Evolutionary conservation across 2,329 filamentous ascomycete genomes (phyloP).

Genomic region (Pseudocercospora macadamiae): DNA sequence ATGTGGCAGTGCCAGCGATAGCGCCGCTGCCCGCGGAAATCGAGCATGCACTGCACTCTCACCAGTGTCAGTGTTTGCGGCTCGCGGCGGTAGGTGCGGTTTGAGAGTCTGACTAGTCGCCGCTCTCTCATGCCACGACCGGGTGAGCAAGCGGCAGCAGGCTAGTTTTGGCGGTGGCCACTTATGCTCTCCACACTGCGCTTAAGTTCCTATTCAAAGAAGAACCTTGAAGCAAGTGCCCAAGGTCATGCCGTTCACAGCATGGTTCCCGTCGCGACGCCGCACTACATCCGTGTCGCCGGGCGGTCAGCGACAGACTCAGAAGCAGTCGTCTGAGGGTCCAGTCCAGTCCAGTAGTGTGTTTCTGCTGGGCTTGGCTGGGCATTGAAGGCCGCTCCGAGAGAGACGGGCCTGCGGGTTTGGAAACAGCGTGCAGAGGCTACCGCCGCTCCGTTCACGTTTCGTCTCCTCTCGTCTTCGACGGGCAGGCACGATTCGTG

Average conservation of each 20-base stretch:
- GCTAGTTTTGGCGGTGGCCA: constrained; percentile 1
- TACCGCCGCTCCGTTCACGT: not conserved
- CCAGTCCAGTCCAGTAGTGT: not conserved
- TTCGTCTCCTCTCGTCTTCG: no score
- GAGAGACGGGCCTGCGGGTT: not conserved
- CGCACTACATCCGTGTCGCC: not conserved
- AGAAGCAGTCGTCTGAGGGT: not conserved
- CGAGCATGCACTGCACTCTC: not conserved
- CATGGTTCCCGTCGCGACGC: not conserved
- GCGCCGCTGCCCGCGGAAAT: no score
- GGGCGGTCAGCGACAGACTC: not conserved
- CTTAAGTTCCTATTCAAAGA: constrained; percentile 6
- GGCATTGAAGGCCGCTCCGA: not conserved
- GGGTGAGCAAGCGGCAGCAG: not conserved
- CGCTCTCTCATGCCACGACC: not conserved
- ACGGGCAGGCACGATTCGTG: constrained; percentile 1
- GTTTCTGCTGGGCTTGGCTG: not conserved
- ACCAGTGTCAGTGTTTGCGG: not conserved
- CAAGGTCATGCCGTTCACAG: not conserved
- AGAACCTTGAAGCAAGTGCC: constrained; percentile 1
- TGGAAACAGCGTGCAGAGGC: not conserved
- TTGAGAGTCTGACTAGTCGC: not conserved
- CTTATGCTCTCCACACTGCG: constrained; percentile 10
- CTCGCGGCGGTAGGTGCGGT: constrained; percentile 1
- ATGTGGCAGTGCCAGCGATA: constrained; percentile 6